Base-by-base conservation (phyloP, 441 rosid species). In the Biscutella laevigata region DNA sequence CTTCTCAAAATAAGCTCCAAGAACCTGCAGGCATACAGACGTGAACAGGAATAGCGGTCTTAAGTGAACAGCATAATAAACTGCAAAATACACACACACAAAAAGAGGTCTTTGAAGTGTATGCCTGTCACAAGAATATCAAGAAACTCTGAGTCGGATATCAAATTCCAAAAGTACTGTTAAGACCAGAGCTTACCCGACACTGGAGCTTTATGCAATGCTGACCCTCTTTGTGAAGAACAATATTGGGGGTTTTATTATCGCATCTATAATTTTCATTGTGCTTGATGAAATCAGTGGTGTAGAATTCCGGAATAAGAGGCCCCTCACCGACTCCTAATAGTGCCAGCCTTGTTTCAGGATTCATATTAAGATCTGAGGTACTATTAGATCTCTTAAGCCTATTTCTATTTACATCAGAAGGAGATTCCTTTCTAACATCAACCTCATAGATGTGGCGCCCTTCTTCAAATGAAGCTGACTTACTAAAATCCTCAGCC, bases 1-100 rank as follows among this genome's bases (percentile, higher is more conserved):
- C 71, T 92, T 92, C 78, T 92, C 99, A 62, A 92, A 86, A 61
- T 79, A 84, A 51, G 99, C 97, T 74, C 99, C 99, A 44, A 78
- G 61, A 69, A 92, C 95, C 99, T 92, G 80, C 48, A 69, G 36
- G 49, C 14, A 62, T 10, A 71, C 25, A 54, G 48, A 58, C 17
- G 5, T 43, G 25, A 49, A 51, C 13, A 57, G 14, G 34, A 6
- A 57, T 37, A 28, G 29, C 39, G 35, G 36, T 24, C 37, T 24
- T 24, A 44, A 16, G 32, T 29, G 32, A 35, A 37, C 28, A 58
- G 11, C 32, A 46, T 29, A 21, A 39, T 41, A 28, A 6, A 16
- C 37, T 44, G 20, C 25, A 12, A 65, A 52, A 27, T 11, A 37
- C 62, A 66, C 24, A 49, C 16, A 57, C 25, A 36, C 16, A 28